A percentile compares a stretch with the other conserved stretches of the same genome.
These are phyloP conservation scores for Eucalyptus rudis DNA, from an alignment of 345 rosid genomes.

Conservation along the genomic window DNA sequence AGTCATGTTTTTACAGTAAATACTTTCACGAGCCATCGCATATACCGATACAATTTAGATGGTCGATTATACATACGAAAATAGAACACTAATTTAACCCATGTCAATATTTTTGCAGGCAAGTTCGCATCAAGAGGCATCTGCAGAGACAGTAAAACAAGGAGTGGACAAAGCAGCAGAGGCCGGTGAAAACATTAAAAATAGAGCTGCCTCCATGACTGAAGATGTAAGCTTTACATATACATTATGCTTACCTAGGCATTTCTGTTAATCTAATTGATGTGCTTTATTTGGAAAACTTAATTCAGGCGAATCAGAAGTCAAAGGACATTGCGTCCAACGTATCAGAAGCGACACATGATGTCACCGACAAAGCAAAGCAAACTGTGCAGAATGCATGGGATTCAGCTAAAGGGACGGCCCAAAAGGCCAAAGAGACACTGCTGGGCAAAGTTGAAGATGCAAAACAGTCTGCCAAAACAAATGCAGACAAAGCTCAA, in stretches of 20 bases:
- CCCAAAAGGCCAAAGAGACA: slow-evolving; percentile 15
- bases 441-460: slow-evolving; percentile 8
- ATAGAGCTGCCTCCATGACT: slow-evolving; percentile 5
- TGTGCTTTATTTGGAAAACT: not conserved
- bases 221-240: not conserved
- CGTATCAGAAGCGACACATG: not conserved
- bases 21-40: not conserved
- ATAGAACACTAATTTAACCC: not conserved
- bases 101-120: not conserved
- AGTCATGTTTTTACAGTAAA: not conserved
- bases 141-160: slow-evolving; percentile 2
- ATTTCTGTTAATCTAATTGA: not conserved
- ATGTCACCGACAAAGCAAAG: slow-evolving; percentile 8
- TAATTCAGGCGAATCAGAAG: not conserved
- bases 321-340: not conserved
- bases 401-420: slow-evolving; percentile 15
- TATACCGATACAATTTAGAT: not conserved
- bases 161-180: not conserved
- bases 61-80: not conserved
- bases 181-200: not conserved
- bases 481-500: slow-evolving; percentile 20
- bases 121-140: not conserved
- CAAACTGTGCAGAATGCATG: slow-evolving; percentile 4
- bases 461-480: slow-evolving; percentile 9
- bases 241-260: not conserved